Percentiles rank a stretch among this genome's conserved stretches.
Evolutionary conservation across 2,329 filamentous ascomycete species (phyloP).

Genomic region (Elsinoe ampelina): DNA sequence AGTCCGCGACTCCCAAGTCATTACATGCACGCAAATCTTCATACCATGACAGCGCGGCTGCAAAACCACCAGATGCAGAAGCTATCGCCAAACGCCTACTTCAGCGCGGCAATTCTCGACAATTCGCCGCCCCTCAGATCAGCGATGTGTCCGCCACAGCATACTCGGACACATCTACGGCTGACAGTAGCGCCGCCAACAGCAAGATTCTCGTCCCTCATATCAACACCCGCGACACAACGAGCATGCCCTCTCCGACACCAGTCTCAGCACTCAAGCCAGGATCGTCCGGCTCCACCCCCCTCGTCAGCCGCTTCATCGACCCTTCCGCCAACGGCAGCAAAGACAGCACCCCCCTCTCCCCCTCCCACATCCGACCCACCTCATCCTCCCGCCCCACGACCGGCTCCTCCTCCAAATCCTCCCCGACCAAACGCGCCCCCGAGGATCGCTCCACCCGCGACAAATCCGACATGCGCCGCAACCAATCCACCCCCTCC

Average conservation of each 20-base stretch:
- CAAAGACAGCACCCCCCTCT: conserved; percentile 30
- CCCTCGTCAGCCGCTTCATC: conserved; percentile 38
- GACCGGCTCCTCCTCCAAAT: conserved; percentile 1
- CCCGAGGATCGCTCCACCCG: background rate
- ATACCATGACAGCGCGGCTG: background rate
- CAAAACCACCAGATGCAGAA: conserved; percentile 45
- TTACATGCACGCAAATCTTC: background rate
- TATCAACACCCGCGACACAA: conserved; percentile 29
- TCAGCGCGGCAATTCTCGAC: conserved; percentile 50
- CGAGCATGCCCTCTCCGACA: background rate
- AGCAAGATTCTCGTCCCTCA: conserved; percentile 29
- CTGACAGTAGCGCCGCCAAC: conserved; percentile 20
- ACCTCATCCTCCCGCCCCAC: conserved; percentile 5
- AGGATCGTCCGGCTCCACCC: conserved; percentile 21
- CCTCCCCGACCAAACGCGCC: conserved; percentile 5
- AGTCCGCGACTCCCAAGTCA: background rate
- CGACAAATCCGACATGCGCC: conserved; percentile 13
- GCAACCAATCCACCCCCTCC: conserved; percentile 17
- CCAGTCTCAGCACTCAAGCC: background rate
- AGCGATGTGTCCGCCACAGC: conserved; percentile 45
- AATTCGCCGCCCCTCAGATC: conserved; percentile 52
- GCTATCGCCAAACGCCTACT: conserved; percentile 60
- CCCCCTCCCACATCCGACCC: conserved; percentile 17
- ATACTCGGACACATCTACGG: conserved; percentile 24
- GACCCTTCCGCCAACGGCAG: conserved; percentile 25